phyloP scores from a whole-genome alignment of 495 filamentous ascomycete species.

The Chlorociboria aeruginascens region DNA sequence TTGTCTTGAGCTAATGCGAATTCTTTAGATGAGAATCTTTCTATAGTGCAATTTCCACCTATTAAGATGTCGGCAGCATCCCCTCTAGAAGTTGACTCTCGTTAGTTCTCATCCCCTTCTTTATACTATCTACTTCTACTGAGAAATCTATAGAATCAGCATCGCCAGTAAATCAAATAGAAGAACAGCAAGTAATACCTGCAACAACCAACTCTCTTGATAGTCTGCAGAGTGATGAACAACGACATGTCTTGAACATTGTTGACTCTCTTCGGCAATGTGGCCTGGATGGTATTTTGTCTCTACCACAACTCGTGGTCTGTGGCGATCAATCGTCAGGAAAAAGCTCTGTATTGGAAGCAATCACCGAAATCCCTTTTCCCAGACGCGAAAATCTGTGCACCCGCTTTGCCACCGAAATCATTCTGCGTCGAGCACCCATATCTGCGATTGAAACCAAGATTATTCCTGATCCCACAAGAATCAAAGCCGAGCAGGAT shows the following conservation, averaged over 20 bases:
- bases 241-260: conserved; percentile 26
- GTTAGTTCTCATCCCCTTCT: too few species aligned
- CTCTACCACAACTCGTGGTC: conserved; percentile 63
- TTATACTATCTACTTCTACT: too few species aligned
- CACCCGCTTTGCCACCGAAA: conserved; percentile 57
- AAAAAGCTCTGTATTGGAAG: conserved; percentile 66
- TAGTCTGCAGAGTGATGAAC: conserved; percentile 7
- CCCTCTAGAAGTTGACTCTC: too few species aligned
- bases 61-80: too few species aligned
- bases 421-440: conserved; percentile 7
- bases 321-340: conserved; percentile 61
- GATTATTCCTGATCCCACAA: conserved; percentile 1
- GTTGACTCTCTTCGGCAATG: conserved; percentile 36
- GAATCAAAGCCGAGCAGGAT: neutral
- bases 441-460: neutral
- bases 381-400: conserved; percentile 52
- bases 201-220: neutral
- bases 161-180: too few species aligned
- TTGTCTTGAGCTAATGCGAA: too few species aligned
- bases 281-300: conserved; percentile 31
- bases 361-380: conserved; percentile 58
- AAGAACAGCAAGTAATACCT: too few species aligned
- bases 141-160: too few species aligned
- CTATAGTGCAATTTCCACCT: too few species aligned
- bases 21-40: too few species aligned